Evolutionary conservation across 805 yeast species (phyloP).

Genomic region (Candida ipomoeae): DNA sequence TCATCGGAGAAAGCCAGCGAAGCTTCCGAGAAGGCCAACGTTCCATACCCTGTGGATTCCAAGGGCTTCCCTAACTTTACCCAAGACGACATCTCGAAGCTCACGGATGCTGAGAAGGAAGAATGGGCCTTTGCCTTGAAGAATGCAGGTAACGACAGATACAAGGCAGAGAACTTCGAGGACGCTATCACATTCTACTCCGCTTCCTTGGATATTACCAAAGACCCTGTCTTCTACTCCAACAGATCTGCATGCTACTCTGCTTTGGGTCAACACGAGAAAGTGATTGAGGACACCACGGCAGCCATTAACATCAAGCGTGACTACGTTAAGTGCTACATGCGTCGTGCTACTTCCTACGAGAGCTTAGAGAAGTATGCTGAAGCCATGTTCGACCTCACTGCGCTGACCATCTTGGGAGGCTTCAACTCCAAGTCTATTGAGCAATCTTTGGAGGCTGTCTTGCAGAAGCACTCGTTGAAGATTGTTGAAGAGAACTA

Average conservation of each 20-base stretch:
- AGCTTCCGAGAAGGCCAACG: conserved; percentile 7
- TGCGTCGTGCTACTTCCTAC: conserved; percentile 90
- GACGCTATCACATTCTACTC: conserved; percentile 79
- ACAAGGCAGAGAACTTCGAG: conserved; percentile 63
- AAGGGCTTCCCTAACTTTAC: conserved; percentile 57
- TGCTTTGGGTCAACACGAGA: conserved; percentile 71
- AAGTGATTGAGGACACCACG: conserved; percentile 84
- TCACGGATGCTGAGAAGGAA: conserved; percentile 52
- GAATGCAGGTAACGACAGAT: conserved; percentile 81
- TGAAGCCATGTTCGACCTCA: conserved; percentile 88
- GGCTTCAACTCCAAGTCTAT: conserved; percentile 75
- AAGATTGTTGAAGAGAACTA: conserved; percentile 61
- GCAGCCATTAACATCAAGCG: conserved; percentile 83
- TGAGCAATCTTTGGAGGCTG: conserved; percentile 82
- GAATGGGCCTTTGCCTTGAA: conserved; percentile 72
- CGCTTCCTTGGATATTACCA: conserved; percentile 67
- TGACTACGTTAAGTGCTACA: conserved; percentile 83
- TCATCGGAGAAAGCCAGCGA: conserved; percentile 14
- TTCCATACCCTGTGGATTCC: conserved; percentile 49
- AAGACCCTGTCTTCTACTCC: conserved; percentile 87
- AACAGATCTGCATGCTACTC: conserved; percentile 96
- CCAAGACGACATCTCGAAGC: conserved; percentile 40
- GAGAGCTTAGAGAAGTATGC: conserved; percentile 74
- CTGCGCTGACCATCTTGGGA: conserved; percentile 81
- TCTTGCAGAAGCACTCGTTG: conserved; percentile 75